Evolutionary conservation across 495 filamentous ascomycete genomes (phyloP).

Genomic region (Annulohypoxylon maeteangense): DNA sequence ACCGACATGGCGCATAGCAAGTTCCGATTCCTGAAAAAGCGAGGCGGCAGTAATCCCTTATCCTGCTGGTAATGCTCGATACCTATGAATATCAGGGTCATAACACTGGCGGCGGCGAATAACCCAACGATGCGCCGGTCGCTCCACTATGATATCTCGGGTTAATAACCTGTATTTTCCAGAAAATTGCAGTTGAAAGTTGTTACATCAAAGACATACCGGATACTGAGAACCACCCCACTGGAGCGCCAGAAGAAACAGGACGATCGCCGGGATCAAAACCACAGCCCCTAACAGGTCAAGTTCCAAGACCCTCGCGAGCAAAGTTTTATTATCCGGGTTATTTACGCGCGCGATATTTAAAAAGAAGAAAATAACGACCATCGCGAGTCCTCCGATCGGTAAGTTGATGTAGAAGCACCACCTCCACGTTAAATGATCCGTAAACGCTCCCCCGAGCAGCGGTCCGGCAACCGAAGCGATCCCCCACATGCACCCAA

Average conservation of each 20-base stretch:
- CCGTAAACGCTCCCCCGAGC: conserved; percentile 39
- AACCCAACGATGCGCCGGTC: conserved; percentile 48
- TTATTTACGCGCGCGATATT: conserved; percentile 52
- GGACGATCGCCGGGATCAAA: conserved; percentile 64
- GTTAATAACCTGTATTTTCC: conserved; percentile 10
- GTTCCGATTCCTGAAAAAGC: conserved; percentile 66
- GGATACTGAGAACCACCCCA: conserved; percentile 67
- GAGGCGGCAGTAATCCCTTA: conserved; percentile 65
- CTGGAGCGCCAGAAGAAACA: conserved; percentile 70
- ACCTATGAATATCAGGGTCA: conserved; percentile 60
- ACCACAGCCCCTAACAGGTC: conserved; percentile 63
- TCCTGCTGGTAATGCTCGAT: conserved; percentile 63
- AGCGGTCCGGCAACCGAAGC: conserved; percentile 76
- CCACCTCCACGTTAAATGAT: conserved; percentile 57
- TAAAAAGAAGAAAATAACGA: conserved; percentile 65
- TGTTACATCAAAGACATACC: conserved; percentile 40
- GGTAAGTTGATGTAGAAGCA: conserved; percentile 72
- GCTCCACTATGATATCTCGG: conserved; percentile 30
- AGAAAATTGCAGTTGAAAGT: conserved; percentile 45
- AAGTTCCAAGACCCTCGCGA: conserved; percentile 57
- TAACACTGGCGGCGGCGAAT: conserved; percentile 59
- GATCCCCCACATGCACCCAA: conserved; percentile 86
- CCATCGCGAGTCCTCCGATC: conserved; percentile 67
- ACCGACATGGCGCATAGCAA: conserved; percentile 59
- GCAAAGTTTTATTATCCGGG: conserved; percentile 46